Percentiles rank a stretch among this genome's conserved stretches.
phyloP scores from a whole-genome alignment of 2,329 filamentous ascomycete species.

The Fusarium falciforme region DNA sequence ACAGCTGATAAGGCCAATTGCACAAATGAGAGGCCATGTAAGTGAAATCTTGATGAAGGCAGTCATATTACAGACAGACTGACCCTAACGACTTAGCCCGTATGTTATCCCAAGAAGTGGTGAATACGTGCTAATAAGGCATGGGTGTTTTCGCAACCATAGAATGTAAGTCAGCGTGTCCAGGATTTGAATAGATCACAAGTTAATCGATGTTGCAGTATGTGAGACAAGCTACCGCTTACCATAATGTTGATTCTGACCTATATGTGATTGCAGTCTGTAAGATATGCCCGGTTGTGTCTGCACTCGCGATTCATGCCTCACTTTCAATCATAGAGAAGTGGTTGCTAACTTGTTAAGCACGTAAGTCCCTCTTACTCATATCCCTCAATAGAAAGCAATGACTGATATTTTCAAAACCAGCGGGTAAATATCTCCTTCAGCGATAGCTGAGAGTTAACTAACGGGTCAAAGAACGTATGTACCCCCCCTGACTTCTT shows the following conservation, averaged over 20 bases:
- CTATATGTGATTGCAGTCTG: neutral
- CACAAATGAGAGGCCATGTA: slow-evolving; percentile 10
- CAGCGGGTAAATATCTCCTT: neutral
- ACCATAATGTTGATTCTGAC: neutral
- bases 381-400: neutral
- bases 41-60: neutral
- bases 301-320: neutral
- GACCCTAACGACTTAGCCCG: neutral
- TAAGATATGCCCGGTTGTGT: neutral
- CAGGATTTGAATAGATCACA: neutral
- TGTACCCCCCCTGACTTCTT: neutral
- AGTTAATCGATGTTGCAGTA: neutral
- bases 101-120: neutral
- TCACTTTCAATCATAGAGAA: neutral
- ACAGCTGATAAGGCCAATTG: neutral
- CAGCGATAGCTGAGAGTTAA: neutral
- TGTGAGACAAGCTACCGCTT: neutral
- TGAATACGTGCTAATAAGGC: neutral
- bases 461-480: neutral
- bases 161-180: neutral
- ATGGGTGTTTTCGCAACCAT: neutral
- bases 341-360: neutral
- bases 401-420: neutral
- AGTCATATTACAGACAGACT: neutral
- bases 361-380: neutral